Percentiles rank a stretch among this genome's conserved stretches.
These are phyloP conservation scores for Phytopythium litorale DNA, from an alignment of 352 stramenopile genomes.

Conservation along the genomic window DNA sequence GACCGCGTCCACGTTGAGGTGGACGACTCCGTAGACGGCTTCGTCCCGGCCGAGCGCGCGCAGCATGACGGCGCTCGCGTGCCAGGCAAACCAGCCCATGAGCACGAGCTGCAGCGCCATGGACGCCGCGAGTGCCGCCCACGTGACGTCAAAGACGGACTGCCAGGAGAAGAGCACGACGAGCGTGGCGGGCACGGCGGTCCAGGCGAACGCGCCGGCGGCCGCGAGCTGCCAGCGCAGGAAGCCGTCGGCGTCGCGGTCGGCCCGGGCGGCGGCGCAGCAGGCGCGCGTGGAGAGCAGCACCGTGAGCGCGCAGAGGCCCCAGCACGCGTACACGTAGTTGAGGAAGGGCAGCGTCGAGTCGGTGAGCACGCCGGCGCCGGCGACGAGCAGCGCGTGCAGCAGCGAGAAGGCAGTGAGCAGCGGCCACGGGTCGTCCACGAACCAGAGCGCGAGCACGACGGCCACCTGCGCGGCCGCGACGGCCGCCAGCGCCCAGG, in stretches of 20 bases:
- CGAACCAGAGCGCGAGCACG: constrained; percentile 7
- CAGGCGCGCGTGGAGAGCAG: constrained; percentile 1
- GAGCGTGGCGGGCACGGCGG: not conserved
- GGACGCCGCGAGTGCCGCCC: constrained; percentile 1
- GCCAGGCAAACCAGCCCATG: constrained; percentile 8
- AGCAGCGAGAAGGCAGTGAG: constrained; percentile 6
- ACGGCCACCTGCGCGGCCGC: constrained; percentile 5
- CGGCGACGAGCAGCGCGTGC: constrained; percentile 5
- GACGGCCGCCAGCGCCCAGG: not conserved
- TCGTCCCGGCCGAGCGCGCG: constrained; percentile 1
- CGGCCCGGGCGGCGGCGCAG: not conserved
- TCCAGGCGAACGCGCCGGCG: constrained; percentile 2
- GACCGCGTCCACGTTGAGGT: constrained; percentile 3
- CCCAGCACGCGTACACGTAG: constrained; percentile 4
- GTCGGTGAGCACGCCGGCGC: not conserved
- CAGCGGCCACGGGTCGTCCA: constrained; percentile 8
- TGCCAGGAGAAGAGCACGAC: not conserved
- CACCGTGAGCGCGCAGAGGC: constrained; percentile 4
- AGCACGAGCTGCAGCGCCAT: constrained; percentile 6
- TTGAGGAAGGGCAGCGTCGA: constrained; percentile 6
- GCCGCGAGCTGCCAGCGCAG: constrained; percentile 3
- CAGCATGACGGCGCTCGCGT: constrained; percentile 5
- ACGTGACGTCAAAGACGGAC: not conserved
- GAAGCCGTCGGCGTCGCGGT: not conserved
- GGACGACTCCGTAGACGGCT: constrained; percentile 2